Evolutionary conservation across 169 alveolate genomes (phyloP).

Genomic region (Perkinsus olseni): DNA sequence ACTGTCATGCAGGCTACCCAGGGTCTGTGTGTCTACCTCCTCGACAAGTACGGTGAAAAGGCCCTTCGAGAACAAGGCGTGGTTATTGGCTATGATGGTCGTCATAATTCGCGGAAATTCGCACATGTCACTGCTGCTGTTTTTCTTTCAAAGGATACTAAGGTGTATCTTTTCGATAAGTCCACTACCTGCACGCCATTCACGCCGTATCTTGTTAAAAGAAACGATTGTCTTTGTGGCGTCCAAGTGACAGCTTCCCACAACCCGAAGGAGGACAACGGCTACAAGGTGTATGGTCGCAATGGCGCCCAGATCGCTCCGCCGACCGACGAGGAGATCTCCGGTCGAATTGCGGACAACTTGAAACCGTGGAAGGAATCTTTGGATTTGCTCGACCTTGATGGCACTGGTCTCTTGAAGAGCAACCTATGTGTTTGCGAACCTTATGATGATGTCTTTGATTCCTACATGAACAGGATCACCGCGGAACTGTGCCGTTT

Average conservation of each 20-base stretch:
- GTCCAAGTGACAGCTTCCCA: slow-evolving; percentile 72
- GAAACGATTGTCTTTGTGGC: slow-evolving; percentile 49
- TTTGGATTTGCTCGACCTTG: background rate
- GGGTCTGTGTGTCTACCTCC: slow-evolving; percentile 59
- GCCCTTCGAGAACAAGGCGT: slow-evolving; percentile 49
- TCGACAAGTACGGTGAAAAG: slow-evolving; percentile 42
- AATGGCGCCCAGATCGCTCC: slow-evolving; percentile 67
- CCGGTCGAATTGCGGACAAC: slow-evolving; percentile 38
- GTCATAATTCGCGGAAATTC: slow-evolving; percentile 55
- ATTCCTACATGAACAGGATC: slow-evolving; percentile 36
- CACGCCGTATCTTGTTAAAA: slow-evolving; percentile 50
- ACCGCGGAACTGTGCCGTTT: slow-evolving; percentile 35
- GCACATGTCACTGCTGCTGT: slow-evolving; percentile 68
- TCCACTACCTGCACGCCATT: slow-evolving; percentile 55
- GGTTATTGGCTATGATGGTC: slow-evolving; percentile 63
- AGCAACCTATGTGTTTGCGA: background rate
- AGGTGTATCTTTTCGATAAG: slow-evolving; percentile 43
- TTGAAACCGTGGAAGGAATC: slow-evolving; percentile 18
- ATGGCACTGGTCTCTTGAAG: background rate
- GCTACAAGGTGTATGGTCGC: slow-evolving; percentile 59
- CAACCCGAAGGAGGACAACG: slow-evolving; percentile 65
- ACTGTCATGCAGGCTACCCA: slow-evolving; percentile 63
- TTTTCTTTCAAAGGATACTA: slow-evolving; percentile 47
- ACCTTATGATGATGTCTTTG: slow-evolving; percentile 38
- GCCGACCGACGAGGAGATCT: slow-evolving; percentile 49